Evolutionary conservation across 1,284 basidiomycete genomes (phyloP), one percentile per base, ranked within the genome.

Genomic region (Exobasidium cylindrosporum): DNA sequence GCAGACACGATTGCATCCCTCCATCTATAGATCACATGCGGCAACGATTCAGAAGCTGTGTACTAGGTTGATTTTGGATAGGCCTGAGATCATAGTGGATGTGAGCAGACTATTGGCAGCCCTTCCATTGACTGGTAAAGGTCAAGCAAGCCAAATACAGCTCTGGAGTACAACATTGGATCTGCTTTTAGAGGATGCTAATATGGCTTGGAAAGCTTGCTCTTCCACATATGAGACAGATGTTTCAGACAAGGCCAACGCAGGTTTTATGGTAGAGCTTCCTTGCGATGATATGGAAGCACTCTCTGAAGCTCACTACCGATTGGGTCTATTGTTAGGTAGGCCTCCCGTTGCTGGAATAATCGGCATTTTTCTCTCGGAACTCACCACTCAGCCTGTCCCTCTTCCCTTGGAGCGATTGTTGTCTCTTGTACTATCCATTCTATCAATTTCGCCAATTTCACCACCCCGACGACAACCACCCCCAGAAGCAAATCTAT

Each of bases 311-410:
- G 53, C 53, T 26, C 53, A 55, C 21, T 44, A 13, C 21, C 53
- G 53, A 44, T 29, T 55, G n/a, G 31, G 73, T 24, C 17, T 35
- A 28, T 44, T 55, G 31, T 28, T 55, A 29, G 53, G 53, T 2
- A 35, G 31, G 14, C 21, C 53, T 4, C 53, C 53, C 21, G 17
- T 14, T 21, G 21, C 31, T 13, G 53, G 53, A n/a, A 55, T 55
- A 3, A 21, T 55, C 21, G 32, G 21, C 23, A 40, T 35, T 14
- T 44, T 55, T 17, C 30, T 55, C 13, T 21, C 21, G n/a, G 53
- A 55, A 55, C 17, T 29, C 14, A 55, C 24, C 17, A n/a, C 53
- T 13, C n/a, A 23, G 21, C 14, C 53, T 29, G 53, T 55, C 4
- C 21, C 21, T 23, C 26, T 55, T 6, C 53, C 53, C 4, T 14